These are phyloP conservation scores for Phialophora macrospora DNA, from an alignment of 2,329 filamentous ascomycete genomes.

Conservation along the genomic window DNA sequence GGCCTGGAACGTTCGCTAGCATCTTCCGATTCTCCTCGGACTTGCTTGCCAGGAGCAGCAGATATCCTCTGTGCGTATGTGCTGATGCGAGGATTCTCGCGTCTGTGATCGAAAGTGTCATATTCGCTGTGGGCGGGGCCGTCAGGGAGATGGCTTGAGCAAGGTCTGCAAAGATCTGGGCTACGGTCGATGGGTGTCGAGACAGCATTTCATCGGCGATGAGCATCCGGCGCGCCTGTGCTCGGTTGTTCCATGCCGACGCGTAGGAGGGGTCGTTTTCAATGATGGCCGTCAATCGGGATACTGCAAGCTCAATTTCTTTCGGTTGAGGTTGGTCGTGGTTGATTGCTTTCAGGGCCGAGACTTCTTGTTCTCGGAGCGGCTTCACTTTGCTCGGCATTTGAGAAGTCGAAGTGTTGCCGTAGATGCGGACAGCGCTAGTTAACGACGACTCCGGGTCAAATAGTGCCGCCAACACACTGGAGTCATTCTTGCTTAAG, in stretches of 20 bases:
- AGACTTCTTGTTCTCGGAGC: slow-evolving; percentile 49
- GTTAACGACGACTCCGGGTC: slow-evolving; percentile 48
- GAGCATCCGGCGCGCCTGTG: slow-evolving; percentile 54
- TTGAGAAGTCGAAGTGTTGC: slow-evolving; percentile 49
- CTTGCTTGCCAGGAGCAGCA: slow-evolving; percentile 48
- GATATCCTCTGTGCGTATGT: slow-evolving; percentile 60
- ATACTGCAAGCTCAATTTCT: slow-evolving; percentile 44
- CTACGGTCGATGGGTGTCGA: slow-evolving; percentile 30
- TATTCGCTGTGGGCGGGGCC: slow-evolving; percentile 48
- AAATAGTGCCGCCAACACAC: slow-evolving; percentile 53
- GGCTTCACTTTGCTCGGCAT: slow-evolving; percentile 46
- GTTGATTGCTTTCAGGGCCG: slow-evolving; percentile 48
- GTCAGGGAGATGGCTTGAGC: slow-evolving; percentile 53
- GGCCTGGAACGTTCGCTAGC: slow-evolving; percentile 37
- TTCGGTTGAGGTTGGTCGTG: slow-evolving; percentile 34
- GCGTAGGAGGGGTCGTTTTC: slow-evolving; percentile 55
- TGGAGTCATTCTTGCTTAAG: slow-evolving; percentile 52
- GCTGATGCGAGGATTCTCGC: slow-evolving; percentile 59
- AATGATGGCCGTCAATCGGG: slow-evolving; percentile 52
- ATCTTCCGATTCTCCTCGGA: slow-evolving; percentile 32
- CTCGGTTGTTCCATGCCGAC: slow-evolving; percentile 61
- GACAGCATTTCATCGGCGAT: slow-evolving; percentile 40
- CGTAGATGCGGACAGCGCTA: slow-evolving; percentile 42
- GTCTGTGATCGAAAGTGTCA: slow-evolving; percentile 54
- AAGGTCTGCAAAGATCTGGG: slow-evolving; percentile 45